Conservation (phyloP, 805 yeast species). For the Lachancea sp. region DNA sequence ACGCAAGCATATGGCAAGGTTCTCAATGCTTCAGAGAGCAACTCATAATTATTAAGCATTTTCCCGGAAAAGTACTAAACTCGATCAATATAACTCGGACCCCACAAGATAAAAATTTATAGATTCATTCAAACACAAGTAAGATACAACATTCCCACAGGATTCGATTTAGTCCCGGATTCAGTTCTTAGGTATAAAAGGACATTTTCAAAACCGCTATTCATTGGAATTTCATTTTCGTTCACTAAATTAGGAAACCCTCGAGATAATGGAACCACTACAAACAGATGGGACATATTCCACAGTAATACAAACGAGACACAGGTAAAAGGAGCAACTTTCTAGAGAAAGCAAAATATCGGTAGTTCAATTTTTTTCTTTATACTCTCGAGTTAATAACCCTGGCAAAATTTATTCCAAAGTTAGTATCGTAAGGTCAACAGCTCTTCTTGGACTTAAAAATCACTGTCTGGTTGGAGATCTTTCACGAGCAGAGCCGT, state of each 20-base stretch:
- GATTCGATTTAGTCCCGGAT: neutral
- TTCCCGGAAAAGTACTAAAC: neutral
- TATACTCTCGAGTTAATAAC: neutral
- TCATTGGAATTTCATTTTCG: conserved; percentile 2
- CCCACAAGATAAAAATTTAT: conserved; percentile 6
- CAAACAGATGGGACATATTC: conserved; percentile 10
- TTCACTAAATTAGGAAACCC: conserved; percentile 7
- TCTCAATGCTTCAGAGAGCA: no score
- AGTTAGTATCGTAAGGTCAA: neutral
- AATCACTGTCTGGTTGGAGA: conserved; percentile 65
- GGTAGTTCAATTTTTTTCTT: neutral
- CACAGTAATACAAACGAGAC: conserved; percentile 11
- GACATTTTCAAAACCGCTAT: neutral
- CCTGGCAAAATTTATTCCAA: neutral
- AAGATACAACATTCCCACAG: conserved; percentile 6
- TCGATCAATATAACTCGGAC: conserved; percentile 1
- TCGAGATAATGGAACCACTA: conserved; percentile 8
- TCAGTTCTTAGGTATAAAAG: neutral
- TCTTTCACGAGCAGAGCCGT: conserved; percentile 54
- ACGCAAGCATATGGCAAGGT: no score
- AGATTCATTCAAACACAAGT: conserved; percentile 6
- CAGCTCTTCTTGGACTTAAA: neutral
- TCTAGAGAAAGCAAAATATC: neutral
- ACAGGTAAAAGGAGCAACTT: conserved; percentile 3
- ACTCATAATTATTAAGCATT: no score